phyloP scores from a whole-genome alignment of 441 rosid genomes.

The Flueggea neowawraea region DNA sequence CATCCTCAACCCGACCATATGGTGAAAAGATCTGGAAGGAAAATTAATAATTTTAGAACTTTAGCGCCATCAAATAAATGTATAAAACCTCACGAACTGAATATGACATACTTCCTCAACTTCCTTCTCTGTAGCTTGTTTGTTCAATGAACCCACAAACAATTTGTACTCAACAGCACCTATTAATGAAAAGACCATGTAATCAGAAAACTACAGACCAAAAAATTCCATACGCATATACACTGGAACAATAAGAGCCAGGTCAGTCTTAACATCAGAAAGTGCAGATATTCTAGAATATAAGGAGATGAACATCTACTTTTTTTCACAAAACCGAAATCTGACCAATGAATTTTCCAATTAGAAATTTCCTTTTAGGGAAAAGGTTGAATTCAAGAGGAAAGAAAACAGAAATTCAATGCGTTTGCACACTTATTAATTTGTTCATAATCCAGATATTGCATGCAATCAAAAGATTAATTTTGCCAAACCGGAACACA shows the following conservation, averaged over 20 bases:
- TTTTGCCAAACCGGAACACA: neutral
- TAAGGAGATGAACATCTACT: no score
- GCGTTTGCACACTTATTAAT: neutral
- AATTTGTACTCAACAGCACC: slow-evolving; percentile 95
- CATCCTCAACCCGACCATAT: slow-evolving; percentile 97
- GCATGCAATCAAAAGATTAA: slow-evolving; percentile 4
- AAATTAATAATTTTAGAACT: slow-evolving; percentile 9
- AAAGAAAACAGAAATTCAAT: neutral
- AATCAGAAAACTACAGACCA: slow-evolving; percentile 10
- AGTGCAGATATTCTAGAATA: no score
- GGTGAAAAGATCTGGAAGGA: slow-evolving; percentile 72
- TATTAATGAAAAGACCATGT: slow-evolving; percentile 28
- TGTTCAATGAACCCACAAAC: slow-evolving; percentile 95
- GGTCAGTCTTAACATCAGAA: no score
- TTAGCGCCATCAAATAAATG: slow-evolving; percentile 1
- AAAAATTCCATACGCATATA: neutral
- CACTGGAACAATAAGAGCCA: no score
- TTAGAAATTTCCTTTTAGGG: no score
- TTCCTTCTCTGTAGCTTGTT: slow-evolving; percentile 94
- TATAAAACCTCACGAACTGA: neutral
- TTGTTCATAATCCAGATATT: neutral
- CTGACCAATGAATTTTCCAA: no score
- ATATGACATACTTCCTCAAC: slow-evolving; percentile 80
- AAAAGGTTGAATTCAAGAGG: no score
- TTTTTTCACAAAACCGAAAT: no score